Base-by-base conservation (phyloP, 129 eudicot genomes). In the Tagetes patula region DNA sequence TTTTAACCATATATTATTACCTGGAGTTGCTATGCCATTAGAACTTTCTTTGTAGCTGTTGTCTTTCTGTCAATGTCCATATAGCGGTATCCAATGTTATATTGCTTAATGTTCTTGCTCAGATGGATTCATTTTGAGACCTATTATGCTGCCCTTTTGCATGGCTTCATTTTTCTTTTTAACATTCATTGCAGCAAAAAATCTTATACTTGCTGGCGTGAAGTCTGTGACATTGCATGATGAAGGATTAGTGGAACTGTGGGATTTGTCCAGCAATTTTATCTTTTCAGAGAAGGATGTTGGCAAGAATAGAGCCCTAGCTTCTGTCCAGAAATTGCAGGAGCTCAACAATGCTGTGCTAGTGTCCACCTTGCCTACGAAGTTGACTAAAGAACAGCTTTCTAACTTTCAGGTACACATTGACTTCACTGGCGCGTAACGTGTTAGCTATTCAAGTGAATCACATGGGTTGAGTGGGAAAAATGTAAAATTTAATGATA, bases 251-350 rank as follows among this genome's bases (percentile, higher is more conserved):
- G 99, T 94, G 41, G 91, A 90, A 77, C 82, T 90, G 58, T 94
- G 99, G 99, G 99, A 94, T 83, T 46, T 94, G 83, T 90, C 99
- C 36, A 72, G 99, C 73, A 94, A 88, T 77, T 94, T 94, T 67
- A 73, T 88, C 46, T 87, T 94, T 77, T 75, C 97, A 5, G 97
- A 94, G 79, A 77, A 73, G 33, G 97, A 94, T 79, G 78, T 94
- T 74, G 99, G 99, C 65, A 95, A 84, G 84, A 95, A 95, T 77
- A 90, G 96, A 81, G 97, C 99, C 34, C 85, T 71, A 71, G 93
- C 91, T 20, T 88, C 94, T 59, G 85, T 95, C 59, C 94, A 90
- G 63, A 95, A 95, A 87, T 78, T 90, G 81, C 99, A 95, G 77
- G 97, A 95, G 79, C 96, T 95, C 74, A 95, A 95, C 75, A 95